phyloP scores from a whole-genome alignment of 1,284 basidiomycete species.

The Anthracocystis walkeri region DNA sequence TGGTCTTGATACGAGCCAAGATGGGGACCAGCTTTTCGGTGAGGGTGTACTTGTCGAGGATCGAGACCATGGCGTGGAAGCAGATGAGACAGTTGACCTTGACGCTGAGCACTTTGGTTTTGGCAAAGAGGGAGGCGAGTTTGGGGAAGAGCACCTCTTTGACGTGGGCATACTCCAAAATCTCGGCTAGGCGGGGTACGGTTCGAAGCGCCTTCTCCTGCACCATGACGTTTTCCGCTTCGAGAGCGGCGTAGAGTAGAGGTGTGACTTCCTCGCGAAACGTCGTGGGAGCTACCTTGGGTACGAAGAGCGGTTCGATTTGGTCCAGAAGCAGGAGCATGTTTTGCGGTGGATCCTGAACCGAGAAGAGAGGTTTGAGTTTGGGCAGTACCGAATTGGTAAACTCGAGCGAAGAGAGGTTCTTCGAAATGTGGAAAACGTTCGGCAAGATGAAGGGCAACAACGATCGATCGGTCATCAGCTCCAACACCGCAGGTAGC shows the following conservation, averaged over 20 bases:
- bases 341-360: conserved; percentile 97
- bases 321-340: conserved; percentile 77
- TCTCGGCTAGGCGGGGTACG: conserved; percentile 89
- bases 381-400: conserved; percentile 83
- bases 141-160: conserved; percentile 67
- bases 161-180: conserved; percentile 76
- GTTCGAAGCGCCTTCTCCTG: conserved; percentile 89
- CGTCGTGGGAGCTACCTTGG: conserved; percentile 85
- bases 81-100: conserved; percentile 87
- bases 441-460: conserved; percentile 97
- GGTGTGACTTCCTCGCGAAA: conserved; percentile 95
- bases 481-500: conserved; percentile 79
- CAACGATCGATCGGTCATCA: conserved; percentile 64
- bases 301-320: conserved; percentile 81
- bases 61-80: conserved; percentile 91
- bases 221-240: conserved; percentile 80
- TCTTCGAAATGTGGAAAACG: conserved; percentile 89
- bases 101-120: conserved; percentile 73
- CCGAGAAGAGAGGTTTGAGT: conserved; percentile 86
- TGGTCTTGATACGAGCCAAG: conserved; percentile 93
- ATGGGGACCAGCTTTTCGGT: conserved; percentile 95
- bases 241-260: conserved; percentile 92
- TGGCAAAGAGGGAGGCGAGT: conserved; percentile 62
- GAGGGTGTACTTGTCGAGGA: conserved; percentile 82
- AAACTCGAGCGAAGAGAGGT: conserved; percentile 79